These are phyloP conservation scores for Strombidium stylifer DNA, from an alignment of 73 alveolate genomes.

Conservation along the genomic window DNA sequence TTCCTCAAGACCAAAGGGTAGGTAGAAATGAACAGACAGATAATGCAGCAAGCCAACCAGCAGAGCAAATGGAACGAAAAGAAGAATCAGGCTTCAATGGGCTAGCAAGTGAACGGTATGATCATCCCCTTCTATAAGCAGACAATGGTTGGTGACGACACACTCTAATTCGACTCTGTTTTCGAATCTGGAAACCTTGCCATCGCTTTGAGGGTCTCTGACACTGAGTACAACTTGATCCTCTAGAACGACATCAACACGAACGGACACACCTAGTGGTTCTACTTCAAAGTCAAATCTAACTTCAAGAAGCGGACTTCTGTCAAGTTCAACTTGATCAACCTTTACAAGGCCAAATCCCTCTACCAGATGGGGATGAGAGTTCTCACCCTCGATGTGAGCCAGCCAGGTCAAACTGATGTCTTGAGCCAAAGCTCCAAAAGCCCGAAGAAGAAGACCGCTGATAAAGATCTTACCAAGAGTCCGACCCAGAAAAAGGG, in stretches of 20 bases:
- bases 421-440: too few relatives aligned
- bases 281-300: slow-evolving; percentile 66
- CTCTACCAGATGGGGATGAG: slow-evolving; percentile 50
- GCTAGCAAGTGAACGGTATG: too few relatives aligned
- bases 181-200: slow-evolving; percentile 70
- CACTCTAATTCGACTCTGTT: slow-evolving; percentile 15
- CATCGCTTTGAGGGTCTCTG: slow-evolving; percentile 45
- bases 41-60: too few relatives aligned
- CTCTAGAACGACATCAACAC: slow-evolving; percentile 65
- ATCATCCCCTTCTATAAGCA: too few relatives aligned
- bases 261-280: slow-evolving; percentile 76
- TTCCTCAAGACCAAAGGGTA: background rate
- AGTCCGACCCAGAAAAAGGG: too few relatives aligned
- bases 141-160: too few relatives aligned
- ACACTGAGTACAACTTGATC: slow-evolving; percentile 51
- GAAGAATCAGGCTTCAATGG: too few relatives aligned
- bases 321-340: slow-evolving; percentile 42
- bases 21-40: too few relatives aligned
- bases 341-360: slow-evolving; percentile 24
- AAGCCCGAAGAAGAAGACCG: too few relatives aligned
- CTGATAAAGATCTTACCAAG: too few relatives aligned
- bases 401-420: too few relatives aligned
- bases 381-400: slow-evolving; percentile 2
- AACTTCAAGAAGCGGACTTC: slow-evolving; percentile 23
- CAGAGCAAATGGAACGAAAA: too few relatives aligned